Evolutionary conservation across 805 yeast species (phyloP), one percentile per base, ranked within the genome.

Genomic region (Barnettozyma siamensis): DNA sequence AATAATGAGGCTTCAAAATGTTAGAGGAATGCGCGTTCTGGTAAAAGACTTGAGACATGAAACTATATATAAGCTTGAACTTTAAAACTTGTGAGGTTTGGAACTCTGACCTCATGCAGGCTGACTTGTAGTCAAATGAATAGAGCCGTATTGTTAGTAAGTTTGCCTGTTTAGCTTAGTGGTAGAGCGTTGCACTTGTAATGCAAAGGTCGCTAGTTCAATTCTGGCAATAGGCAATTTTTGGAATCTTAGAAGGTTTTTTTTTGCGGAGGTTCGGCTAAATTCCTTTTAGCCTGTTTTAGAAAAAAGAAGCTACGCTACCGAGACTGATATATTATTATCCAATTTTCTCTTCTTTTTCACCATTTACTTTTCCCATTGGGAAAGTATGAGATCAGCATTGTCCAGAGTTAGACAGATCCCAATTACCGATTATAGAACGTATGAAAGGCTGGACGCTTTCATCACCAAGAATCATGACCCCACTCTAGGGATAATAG

Each of bases 151-250:
- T n/a, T n/a, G n/a, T n/a, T n/a, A n/a, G 29, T 6, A 26, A 26
- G 20, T 16, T 33, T 20, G 95, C 95, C 95, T 75, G 80, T 77
- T 86, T 87, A 86, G 95, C 95, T 86, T 85, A 87, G 96, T 84
- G 95, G 95, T 86, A 87, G 93, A 86, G 95, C 95, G 95, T 84
- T 83, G 95, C 96, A 87, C 96, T 87, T 87, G 96, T 87, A 87
- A 84, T 84, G 94, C 93, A 82, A 83, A 83, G 91, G 88, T 83
- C 91, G 88, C 87, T 81, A 82, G 88, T 81, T 81, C 88, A 80
- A 81, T 78, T 79, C 88, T 80, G 87, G 83, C 84, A 80, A 75
- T 76, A 66, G 87, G 87, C 87, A 78, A 2, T 38, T 27, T 37
- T 44, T 43, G 6, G 9, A 21, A 21, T 21, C 24, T 21, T 9